A percentile compares a stretch with the other conserved stretches of the same genome.
phyloP scores from a whole-genome alignment of 768 basidiomycete genomes.

The Nevesoporus exiguus region DNA sequence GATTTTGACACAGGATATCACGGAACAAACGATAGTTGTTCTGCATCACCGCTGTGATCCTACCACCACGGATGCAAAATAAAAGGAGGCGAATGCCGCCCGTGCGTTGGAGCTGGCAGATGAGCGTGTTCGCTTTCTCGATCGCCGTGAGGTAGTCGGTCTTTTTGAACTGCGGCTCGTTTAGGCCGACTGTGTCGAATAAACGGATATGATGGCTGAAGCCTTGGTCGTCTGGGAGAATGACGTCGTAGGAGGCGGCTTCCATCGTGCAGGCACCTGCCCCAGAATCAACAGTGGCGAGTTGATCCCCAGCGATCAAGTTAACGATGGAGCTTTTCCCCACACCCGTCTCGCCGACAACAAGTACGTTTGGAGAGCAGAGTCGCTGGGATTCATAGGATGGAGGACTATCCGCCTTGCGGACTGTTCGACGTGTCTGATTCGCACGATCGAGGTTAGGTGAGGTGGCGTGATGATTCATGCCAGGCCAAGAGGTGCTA shows the following conservation, averaged over 20 bases:
- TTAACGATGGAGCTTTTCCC: slow-evolving; percentile 44
- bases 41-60: slow-evolving; percentile 28
- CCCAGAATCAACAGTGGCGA: slow-evolving; percentile 29
- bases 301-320: slow-evolving; percentile 29
- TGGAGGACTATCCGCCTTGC: slow-evolving; percentile 13
- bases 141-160: slow-evolving; percentile 29
- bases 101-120: slow-evolving; percentile 30
- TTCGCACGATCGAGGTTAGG: neutral
- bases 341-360: slow-evolving; percentile 32
- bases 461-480: neutral
- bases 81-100: slow-evolving; percentile 33
- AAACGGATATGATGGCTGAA: slow-evolving; percentile 23
- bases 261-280: slow-evolving; percentile 37
- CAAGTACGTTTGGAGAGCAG: slow-evolving; percentile 36
- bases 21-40: slow-evolving; percentile 33
- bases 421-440: slow-evolving; percentile 14
- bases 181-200: slow-evolving; percentile 35
- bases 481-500: neutral
- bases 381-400: slow-evolving; percentile 18
- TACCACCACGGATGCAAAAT: slow-evolving; percentile 34
- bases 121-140: slow-evolving; percentile 33
- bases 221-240: slow-evolving; percentile 18
- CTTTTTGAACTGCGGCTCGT: slow-evolving; percentile 22
- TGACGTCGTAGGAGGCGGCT: slow-evolving; percentile 24
- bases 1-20: slow-evolving; percentile 28